phyloP scores from a whole-genome alignment of 2,329 filamentous ascomycete genomes.

The Ophioceras dolichostomum region DNA sequence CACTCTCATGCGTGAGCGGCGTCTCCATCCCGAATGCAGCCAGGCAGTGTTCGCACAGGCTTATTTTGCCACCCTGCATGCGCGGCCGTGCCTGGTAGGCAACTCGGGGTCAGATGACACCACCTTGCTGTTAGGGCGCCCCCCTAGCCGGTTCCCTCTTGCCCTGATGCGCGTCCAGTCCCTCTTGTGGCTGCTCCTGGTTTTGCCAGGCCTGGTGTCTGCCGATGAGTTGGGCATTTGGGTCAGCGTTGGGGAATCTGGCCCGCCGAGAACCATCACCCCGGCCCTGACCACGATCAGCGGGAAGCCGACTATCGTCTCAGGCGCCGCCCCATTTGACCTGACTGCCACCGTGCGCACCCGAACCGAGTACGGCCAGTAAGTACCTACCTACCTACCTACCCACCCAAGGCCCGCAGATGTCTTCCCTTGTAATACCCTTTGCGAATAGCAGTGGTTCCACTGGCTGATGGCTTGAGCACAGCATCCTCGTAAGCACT shows the following conservation, averaged over 20 bases:
- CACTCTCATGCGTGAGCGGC: too few relatives aligned
- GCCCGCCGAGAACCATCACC: conserved; percentile 34
- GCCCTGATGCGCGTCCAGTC: too few relatives aligned
- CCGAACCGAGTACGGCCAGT: conserved; percentile 16
- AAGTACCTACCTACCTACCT: conserved; percentile 11
- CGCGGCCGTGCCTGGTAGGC: too few relatives aligned
- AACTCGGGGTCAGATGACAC: too few relatives aligned
- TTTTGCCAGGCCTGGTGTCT: conserved; percentile 3
- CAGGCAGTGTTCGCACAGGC: too few relatives aligned
- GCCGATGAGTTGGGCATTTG: conserved; percentile 30
- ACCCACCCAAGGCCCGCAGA: not conserved
- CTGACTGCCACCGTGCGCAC: conserved; percentile 23
- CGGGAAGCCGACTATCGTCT: conserved; percentile 29
- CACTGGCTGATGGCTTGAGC: not conserved
- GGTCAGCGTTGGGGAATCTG: conserved; percentile 37
- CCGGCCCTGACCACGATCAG: conserved; percentile 32
- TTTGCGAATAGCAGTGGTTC: not conserved
- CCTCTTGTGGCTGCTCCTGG: not conserved
- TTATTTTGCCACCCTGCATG: too few relatives aligned
- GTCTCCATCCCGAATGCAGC: too few relatives aligned
- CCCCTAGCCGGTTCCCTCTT: too few relatives aligned
- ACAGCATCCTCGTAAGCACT: not conserved
- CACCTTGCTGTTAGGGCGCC: too few relatives aligned
- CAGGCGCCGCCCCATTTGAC: conserved; percentile 23
- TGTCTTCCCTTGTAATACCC: too few relatives aligned